These are phyloP conservation scores for Zea mays DNA, from an alignment of 176 grass and related monocot genomes.

Conservation along the genomic window DNA sequence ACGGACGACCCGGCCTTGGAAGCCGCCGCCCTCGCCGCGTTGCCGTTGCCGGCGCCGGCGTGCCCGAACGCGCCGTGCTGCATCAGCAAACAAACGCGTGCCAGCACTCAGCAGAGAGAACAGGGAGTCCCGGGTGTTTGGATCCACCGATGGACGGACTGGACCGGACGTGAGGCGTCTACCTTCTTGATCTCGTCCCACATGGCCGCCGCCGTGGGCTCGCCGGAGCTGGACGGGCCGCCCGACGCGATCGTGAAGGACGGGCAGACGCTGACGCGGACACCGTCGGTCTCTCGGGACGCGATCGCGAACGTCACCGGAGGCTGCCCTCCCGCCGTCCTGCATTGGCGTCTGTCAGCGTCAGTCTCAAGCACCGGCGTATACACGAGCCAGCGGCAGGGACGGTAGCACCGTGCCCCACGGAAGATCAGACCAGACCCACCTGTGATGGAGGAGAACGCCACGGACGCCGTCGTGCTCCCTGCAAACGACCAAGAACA, in stretches of 20 bases:
- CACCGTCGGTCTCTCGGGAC: constrained; percentile 59
- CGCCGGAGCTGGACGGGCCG: constrained; percentile 48
- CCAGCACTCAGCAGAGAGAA: background rate
- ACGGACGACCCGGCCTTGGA: constrained; percentile 70
- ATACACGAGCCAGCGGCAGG: background rate
- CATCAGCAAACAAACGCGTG: background rate
- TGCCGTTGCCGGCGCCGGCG: constrained; percentile 2
- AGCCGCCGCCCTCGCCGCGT: constrained; percentile 21
- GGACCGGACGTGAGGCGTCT: background rate
- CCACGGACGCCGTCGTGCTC: constrained; percentile 67
- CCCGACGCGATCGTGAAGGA: constrained; percentile 46
- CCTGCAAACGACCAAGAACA: constrained; percentile 31
- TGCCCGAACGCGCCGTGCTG: constrained; percentile 73
- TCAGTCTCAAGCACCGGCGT: background rate
- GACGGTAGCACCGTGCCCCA: background rate
- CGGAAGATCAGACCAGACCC: background rate
- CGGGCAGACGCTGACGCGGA: constrained; percentile 72
- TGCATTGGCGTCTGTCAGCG: constrained; percentile 21
- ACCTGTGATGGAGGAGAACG: constrained; percentile 82
- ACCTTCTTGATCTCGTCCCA: constrained; percentile 80
- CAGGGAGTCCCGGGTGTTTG: background rate
- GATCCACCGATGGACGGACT: background rate
- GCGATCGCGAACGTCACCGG: constrained; percentile 88
- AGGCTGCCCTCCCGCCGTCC: constrained; percentile 51
- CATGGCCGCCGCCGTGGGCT: constrained; percentile 65